Evolutionary conservation across 1,284 basidiomycete species (phyloP), one percentile per base, ranked within the genome.

Genomic region (Rhodofomes roseus): DNA sequence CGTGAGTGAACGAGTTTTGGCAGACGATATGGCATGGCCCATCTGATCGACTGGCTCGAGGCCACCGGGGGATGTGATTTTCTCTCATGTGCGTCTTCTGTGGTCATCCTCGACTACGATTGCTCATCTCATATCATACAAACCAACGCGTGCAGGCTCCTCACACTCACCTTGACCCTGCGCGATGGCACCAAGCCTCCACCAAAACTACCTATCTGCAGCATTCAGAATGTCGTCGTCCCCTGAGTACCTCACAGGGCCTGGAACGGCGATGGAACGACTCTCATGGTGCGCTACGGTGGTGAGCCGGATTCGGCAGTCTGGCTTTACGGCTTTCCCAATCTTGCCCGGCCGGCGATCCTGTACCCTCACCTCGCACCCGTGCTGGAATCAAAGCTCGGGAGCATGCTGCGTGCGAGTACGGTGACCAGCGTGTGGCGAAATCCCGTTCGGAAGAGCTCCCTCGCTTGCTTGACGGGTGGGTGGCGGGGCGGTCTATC

Each of bases 1-100:
- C 34, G 41, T 52, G 18, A 40, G n/a, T 9, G 44, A 48, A 46
- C 41, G 11, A 18, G 4, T 29, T 9, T 48, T 37, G n/a, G 36
- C 63, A 93, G 92, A 80, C 74, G 16, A 77, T 92, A 9, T 95
- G 92, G 93, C 81, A 86, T 57, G 93, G 95, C 69, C 92, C 93
- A 2, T 65, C 78, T 0, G 85, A n/a, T n/a, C n/a, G n/a, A 85
- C 62, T 95, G 93, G 93, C 74, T 92, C 36, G 87, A 89, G 70
- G 79, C 86, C 1, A 93, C 91, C 0, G 82, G 87, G 66, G 89
- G 88, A 18, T 82, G 87, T 59, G 91, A 91, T 4, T 94, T 93
- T 71, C 76, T 95, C 36, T 90, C 92, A 29, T 95, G 93, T 92
- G 68, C 44, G 81, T 69, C 12, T 39, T 48, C 16, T 18, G 29